Evolutionary conservation across 306 rosid genomes (phyloP).

Genomic region (Casuarina glauca): DNA sequence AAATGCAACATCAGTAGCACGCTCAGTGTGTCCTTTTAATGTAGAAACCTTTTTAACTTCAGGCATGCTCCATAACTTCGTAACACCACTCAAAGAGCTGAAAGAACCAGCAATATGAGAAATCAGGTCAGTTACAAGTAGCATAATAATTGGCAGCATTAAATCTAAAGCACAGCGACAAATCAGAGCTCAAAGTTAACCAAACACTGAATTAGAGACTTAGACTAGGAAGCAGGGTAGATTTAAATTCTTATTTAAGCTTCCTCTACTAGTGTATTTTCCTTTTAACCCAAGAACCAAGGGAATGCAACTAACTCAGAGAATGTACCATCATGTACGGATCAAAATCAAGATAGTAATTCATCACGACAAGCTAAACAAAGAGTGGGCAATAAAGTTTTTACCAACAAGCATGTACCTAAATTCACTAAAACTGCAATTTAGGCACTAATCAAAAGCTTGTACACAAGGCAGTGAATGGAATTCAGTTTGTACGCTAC

Average conservation of each 20-base stretch:
- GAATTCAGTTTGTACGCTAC: background rate
- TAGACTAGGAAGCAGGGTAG: background rate
- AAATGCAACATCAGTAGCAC: constrained; percentile 78
- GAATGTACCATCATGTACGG: background rate
- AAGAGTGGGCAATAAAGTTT: background rate
- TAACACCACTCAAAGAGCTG: constrained; percentile 66
- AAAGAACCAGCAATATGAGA: background rate
- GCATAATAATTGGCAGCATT: background rate
- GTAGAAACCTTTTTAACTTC: constrained; percentile 54
- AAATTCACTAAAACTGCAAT: background rate
- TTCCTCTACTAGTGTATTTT: background rate
- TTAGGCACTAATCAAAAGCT: background rate
- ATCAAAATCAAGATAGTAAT: background rate
- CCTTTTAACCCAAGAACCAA: background rate
- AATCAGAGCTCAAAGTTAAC: background rate
- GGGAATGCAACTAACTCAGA: background rate
- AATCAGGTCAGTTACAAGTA: background rate
- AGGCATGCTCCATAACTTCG: constrained; percentile 95
- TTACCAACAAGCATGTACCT: background rate
- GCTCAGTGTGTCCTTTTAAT: constrained; percentile 85
- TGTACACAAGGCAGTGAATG: background rate
- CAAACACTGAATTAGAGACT: background rate
- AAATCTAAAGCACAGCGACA: background rate
- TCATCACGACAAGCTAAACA: background rate
- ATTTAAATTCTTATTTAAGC: background rate